These are phyloP conservation scores for Spergularia marina DNA, from an alignment of 148 eudicot genomes.

Conservation along the genomic window DNA sequence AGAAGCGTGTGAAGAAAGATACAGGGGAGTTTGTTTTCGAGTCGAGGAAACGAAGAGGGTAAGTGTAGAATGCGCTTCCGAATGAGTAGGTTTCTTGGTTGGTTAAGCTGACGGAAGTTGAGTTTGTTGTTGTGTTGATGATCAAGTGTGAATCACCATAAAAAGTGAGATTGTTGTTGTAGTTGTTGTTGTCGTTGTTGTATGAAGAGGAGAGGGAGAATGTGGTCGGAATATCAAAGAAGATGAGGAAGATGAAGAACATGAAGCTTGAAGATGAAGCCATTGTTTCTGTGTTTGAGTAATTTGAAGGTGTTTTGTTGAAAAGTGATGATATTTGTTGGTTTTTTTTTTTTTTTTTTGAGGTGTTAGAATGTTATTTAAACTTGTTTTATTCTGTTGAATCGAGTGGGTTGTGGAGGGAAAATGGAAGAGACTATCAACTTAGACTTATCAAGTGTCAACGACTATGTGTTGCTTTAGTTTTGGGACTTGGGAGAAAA, in stretches of 20 bases:
- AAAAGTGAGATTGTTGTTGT: slow-evolving; percentile 38
- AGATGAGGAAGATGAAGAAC: slow-evolving; percentile 28
- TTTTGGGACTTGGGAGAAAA: too few species aligned
- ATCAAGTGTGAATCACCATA: slow-evolving; percentile 44
- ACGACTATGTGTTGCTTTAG: too few species aligned
- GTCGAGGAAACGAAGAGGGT: slow-evolving; percentile 52
- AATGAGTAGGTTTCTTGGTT: slow-evolving; percentile 14
- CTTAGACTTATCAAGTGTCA: too few species aligned
- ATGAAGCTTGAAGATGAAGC: slow-evolving; percentile 13
- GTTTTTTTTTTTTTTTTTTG: too few species aligned
- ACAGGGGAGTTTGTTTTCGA: slow-evolving; percentile 29
- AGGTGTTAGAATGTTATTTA: too few species aligned
- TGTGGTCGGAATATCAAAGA: not conserved
- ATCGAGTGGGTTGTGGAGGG: too few species aligned
- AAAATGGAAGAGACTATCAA: too few species aligned
- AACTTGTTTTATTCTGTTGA: too few species aligned
- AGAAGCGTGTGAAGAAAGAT: slow-evolving; percentile 55
- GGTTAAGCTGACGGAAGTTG: slow-evolving; percentile 24
- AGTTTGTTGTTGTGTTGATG: slow-evolving; percentile 36
- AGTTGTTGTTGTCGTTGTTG: slow-evolving; percentile 18
- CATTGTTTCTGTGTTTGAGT: not conserved
- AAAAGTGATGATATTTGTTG: too few species aligned
- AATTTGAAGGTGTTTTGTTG: too few species aligned
- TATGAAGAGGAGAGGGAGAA: slow-evolving; percentile 16
- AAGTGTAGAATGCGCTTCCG: slow-evolving; percentile 47